These are phyloP conservation scores for Musa itinerans DNA, from an alignment of 176 grass and related monocot species.

Conservation along the genomic window DNA sequence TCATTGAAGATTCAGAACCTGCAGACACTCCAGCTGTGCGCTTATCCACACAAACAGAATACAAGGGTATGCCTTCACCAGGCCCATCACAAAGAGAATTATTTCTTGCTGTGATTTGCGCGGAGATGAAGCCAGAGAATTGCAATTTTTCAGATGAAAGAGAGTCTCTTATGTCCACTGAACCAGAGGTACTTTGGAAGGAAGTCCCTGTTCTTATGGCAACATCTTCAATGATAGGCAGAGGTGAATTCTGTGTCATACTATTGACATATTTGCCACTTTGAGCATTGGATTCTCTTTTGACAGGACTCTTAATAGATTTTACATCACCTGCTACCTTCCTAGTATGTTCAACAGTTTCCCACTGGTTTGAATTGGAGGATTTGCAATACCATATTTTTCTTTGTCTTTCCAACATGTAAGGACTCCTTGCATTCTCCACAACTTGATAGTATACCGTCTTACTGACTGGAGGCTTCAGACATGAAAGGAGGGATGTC, in stretches of 20 bases:
- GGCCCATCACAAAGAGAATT: slow-evolving; percentile 79
- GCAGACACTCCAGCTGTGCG: slow-evolving; percentile 34
- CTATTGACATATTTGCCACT: slow-evolving; percentile 30
- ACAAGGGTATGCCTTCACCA: slow-evolving; percentile 82
- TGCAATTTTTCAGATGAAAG: slow-evolving; percentile 55
- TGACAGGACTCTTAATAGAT: slow-evolving; percentile 36
- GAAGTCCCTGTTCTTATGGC: slow-evolving; percentile 33
- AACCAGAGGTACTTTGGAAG: slow-evolving; percentile 24
- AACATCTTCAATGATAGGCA: slow-evolving; percentile 30
- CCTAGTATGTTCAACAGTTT: slow-evolving; percentile 29
- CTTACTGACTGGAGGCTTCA: slow-evolving; percentile 83
- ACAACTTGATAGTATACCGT: slow-evolving; percentile 72
- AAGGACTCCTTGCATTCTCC: slow-evolving; percentile 58
- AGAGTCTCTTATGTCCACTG: slow-evolving; percentile 45
- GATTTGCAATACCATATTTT: slow-evolving; percentile 43
- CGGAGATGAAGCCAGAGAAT: slow-evolving; percentile 44
- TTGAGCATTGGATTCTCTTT: slow-evolving; percentile 40
- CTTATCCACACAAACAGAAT: slow-evolving; percentile 67
- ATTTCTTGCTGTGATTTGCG: slow-evolving; percentile 51
- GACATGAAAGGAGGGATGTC: slow-evolving; percentile 55
- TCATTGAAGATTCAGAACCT: slow-evolving; percentile 33
- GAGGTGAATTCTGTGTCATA: slow-evolving; percentile 20
- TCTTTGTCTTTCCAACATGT: slow-evolving; percentile 47
- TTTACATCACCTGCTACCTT: slow-evolving; percentile 23
- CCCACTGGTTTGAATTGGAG: slow-evolving; percentile 35